Evolutionary conservation across 768 basidiomycete species (phyloP).

Genomic region (Trametes cubensis): DNA sequence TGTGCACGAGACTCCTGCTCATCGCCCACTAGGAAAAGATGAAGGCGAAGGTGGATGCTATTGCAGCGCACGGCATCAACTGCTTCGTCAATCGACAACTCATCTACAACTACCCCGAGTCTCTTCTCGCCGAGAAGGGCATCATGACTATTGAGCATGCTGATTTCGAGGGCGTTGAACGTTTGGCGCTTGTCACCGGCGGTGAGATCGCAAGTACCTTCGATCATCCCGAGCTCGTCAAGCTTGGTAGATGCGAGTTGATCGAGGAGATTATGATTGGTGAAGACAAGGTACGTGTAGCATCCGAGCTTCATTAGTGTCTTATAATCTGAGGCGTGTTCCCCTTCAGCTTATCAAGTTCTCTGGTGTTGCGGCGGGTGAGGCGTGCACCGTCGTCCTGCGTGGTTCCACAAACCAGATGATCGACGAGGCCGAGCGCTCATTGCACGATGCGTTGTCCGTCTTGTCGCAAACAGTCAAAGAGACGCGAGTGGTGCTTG

Average conservation of each 20-base stretch:
- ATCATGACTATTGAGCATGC: conserved; percentile 98
- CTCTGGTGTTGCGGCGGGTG: conserved; percentile 96
- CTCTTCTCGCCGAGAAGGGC: conserved; percentile 89
- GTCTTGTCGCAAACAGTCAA: conserved; percentile 97
- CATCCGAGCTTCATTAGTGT: not conserved
- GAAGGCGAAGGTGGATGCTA: conserved; percentile 96
- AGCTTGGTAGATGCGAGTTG: conserved; percentile 88
- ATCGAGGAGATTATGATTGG: conserved; percentile 99
- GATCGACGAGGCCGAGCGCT: conserved; percentile 98
- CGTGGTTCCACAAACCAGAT: conserved; percentile 98
- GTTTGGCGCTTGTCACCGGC: conserved; percentile 93
- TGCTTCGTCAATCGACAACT: conserved; percentile 98
- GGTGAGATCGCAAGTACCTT: conserved; percentile 98
- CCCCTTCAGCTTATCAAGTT: conserved; percentile 93
- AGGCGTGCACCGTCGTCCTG: conserved; percentile 97
- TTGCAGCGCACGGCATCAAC: conserved; percentile 93
- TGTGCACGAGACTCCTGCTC: not conserved
- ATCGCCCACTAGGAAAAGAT: conserved; percentile 86
- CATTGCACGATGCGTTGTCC: conserved; percentile 94
- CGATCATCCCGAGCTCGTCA: conserved; percentile 88
- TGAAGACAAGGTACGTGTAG: conserved; percentile 83
- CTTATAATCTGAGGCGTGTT: conserved; percentile 4
- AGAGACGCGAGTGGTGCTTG: conserved; percentile 92
- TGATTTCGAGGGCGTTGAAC: conserved; percentile 98
- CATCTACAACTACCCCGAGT: conserved; percentile 99